Evolutionary conservation across 2,329 filamentous ascomycete genomes (phyloP), one percentile per base, ranked within the genome.

Genomic region (Neonectria hederae): DNA sequence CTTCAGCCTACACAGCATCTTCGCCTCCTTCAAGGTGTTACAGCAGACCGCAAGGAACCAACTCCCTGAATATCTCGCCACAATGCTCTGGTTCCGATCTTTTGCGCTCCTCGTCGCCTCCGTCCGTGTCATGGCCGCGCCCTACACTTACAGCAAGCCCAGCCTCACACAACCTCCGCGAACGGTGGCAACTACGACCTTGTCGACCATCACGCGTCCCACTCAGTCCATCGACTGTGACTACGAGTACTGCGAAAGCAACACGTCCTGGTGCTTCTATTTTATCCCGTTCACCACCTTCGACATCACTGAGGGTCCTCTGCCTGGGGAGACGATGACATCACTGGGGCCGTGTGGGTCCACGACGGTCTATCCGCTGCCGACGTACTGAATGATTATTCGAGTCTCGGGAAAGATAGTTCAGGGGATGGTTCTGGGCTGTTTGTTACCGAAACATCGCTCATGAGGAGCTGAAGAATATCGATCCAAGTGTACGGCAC

Each of bases 251-350:
- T 80, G 80, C 72, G 76, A 78, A 64, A 75, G 77, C 45, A 69
- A 68, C 14, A 73, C 72, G 4, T 75, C 75, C 3, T 82, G 76
- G 74, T 82, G 81, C 69, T 76, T 79, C 65, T 79, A 75, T 69
- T 82, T 79, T 74, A 73, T 70, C 24, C 79, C 79, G 17, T 66
- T 80, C 48, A 81, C 77, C 7, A 70, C 71, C n/a, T 80, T 74
- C 62, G 74, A 81, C 53, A 62, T 70, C 19, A 72, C 68, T 1
- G 66, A 69, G 5, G 80, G 79, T 0, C 75, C 76, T 5, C 54
- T 79, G 14, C 79, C 80, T 4, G 80, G 79, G 2, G 80, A 81
- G 72, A 76, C 74, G 24, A 71, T 72, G n/a, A 74, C 71, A 2
- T 65, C 71, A 4, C 38, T 81, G 0, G 79, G 79, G 3, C 48